Evolutionary conservation across 2,329 filamentous ascomycete species (phyloP), one percentile per base, ranked within the genome.

Genomic region (Thelonectria discophora): DNA sequence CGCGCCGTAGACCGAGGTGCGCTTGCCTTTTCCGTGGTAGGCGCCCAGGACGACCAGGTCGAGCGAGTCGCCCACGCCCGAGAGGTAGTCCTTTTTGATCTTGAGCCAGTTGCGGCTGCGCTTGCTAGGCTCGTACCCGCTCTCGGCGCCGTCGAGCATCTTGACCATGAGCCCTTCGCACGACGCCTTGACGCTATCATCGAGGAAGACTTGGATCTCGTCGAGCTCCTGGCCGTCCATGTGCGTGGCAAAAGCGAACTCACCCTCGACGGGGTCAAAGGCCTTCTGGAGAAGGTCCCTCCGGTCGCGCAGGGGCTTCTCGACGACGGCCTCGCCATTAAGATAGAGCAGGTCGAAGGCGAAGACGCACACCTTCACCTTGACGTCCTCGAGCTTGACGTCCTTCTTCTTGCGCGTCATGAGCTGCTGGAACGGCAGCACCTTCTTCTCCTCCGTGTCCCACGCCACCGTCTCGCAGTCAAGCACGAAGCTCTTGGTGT

Each of bases 161-260:
- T 99, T 99, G 13, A 99, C 95, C 95, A 99, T 99, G 55, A 99
- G 82, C 11, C 95, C 95, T 81, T 99, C 95, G 74, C 95, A 99
- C 0, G 93, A 96, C 2, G 94, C 92, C 77, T 97, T 97, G 66
- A 99, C 91, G 71, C 92, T 95, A 61, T 98, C 94, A 72, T 99
- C 95, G 2, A 99, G 84, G 71, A 99, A 91, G 1, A 84, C 85
- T 74, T 98, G 94, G 56, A 99, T 99, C 72, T 97, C 92, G 55
- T 98, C 94, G 3, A 99, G 84, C 68, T 97, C 92, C 71, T 90
- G 91, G 11, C 92, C 92, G 73, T 99, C 85, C 81, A 93, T 95
- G 70, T 86, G 89, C 34, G 93, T 93, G 10, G 95, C 95, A 68
- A 97, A 95, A 0, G 90, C 83, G 70, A 99, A 97, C 75, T 99